A percentile compares a stretch with the other conserved stretches of the same genome.
Evolutionary conservation across 2,329 filamentous ascomycete species (phyloP).

Genomic region (Elsinoe necatrix): DNA sequence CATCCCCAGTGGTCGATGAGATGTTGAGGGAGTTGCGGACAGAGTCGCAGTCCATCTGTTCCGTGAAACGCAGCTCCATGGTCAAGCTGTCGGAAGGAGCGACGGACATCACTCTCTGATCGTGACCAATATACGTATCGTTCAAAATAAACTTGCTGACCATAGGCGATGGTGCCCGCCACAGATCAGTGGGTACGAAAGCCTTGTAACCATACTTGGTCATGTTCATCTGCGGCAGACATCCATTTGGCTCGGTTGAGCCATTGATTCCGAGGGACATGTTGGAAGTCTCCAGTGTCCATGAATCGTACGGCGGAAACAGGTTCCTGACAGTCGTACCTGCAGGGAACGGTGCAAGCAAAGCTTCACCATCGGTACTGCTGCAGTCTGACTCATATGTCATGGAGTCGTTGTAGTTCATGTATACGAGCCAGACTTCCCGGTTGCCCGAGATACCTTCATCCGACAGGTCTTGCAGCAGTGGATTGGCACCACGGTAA

Average conservation of each 20-base stretch:
- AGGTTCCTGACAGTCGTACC: slow-evolving; percentile 53
- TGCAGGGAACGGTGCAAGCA: slow-evolving; percentile 49
- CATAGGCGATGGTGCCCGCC: slow-evolving; percentile 45
- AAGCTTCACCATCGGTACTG: slow-evolving; percentile 36
- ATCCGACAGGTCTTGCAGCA: slow-evolving; percentile 44
- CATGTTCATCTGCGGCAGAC: slow-evolving; percentile 46
- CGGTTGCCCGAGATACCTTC: slow-evolving; percentile 27
- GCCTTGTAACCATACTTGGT: slow-evolving; percentile 51
- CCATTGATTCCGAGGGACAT: slow-evolving; percentile 41
- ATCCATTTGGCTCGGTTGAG: slow-evolving; percentile 46
- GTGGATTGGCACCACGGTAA: slow-evolving; percentile 42
- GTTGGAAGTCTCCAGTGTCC: slow-evolving; percentile 41
- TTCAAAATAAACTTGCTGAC: slow-evolving; percentile 46
- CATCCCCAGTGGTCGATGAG: slow-evolving; percentile 45
- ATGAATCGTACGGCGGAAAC: slow-evolving; percentile 53
- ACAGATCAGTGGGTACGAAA: slow-evolving; percentile 48
- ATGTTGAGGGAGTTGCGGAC: slow-evolving; percentile 44
- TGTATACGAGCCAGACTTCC: slow-evolving; percentile 44
- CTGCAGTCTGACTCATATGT: slow-evolving; percentile 52
- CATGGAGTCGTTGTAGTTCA: slow-evolving; percentile 41
- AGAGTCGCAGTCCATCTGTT: slow-evolving; percentile 52
- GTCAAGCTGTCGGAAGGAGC: slow-evolving; percentile 38
- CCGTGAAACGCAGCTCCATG: slow-evolving; percentile 51
- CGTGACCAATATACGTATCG: slow-evolving; percentile 46
- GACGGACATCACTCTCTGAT: slow-evolving; percentile 46